Evolutionary conservation across 169 alveolate genomes (phyloP).

Genomic region (Ichthyophthirius multifiliis): DNA sequence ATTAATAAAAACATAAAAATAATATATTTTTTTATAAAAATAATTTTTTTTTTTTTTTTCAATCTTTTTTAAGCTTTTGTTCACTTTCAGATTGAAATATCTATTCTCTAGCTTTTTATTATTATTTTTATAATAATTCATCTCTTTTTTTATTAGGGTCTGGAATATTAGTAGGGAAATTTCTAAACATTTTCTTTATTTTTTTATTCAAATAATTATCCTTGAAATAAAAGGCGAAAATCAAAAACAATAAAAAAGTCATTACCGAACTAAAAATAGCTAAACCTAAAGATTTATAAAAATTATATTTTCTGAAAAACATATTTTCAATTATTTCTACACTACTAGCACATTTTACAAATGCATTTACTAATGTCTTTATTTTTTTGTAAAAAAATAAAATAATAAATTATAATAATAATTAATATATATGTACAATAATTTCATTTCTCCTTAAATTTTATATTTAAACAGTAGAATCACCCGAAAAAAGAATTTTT

Average conservation of each 20-base stretch:
- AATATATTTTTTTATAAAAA: too few species aligned
- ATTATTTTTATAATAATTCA: not conserved
- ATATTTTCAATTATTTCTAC: slow-evolving; percentile 22
- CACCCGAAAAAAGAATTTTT: slow-evolving; percentile 38
- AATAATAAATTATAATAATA: not conserved
- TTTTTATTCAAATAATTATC: slow-evolving; percentile 14
- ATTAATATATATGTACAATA: not conserved
- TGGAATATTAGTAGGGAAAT: slow-evolving; percentile 8
- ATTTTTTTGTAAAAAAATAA: not conserved
- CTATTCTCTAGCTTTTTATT: not conserved
- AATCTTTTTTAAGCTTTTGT: not conserved
- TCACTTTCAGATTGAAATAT: not conserved
- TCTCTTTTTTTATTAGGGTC: not conserved
- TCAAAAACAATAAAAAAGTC: slow-evolving; percentile 11
- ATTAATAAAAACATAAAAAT: too few species aligned
- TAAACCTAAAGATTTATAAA: not conserved
- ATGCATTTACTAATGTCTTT: slow-evolving; percentile 19
- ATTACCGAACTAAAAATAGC: not conserved
- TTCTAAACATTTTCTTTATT: slow-evolving; percentile 20
- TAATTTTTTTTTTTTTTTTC: not conserved
- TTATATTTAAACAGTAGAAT: slow-evolving; percentile 1
- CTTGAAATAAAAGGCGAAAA: not conserved
- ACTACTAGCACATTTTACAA: slow-evolving; percentile 23
- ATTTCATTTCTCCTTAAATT: slow-evolving; percentile 26
- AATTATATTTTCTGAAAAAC: slow-evolving; percentile 18